Conservation (phyloP, 176 grass and related monocot genomes). For the Hordeum vulgare region DNA sequence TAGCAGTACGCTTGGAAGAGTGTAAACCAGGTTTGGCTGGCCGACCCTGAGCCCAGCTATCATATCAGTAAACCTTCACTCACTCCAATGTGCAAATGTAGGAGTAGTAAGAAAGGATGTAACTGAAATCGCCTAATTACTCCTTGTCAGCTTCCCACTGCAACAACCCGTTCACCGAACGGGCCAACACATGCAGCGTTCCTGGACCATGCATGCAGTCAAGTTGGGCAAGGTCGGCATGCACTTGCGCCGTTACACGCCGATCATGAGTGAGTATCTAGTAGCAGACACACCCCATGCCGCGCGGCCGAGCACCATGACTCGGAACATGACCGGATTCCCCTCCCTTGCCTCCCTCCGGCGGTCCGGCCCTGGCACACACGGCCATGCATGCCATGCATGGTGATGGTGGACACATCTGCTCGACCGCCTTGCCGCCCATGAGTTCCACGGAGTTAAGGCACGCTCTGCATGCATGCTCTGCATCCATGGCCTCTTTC, state of each 20-base stretch:
- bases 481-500: background rate
- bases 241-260: background rate
- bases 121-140: no score
- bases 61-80: no score
- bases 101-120: no score
- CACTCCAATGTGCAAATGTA: no score
- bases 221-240: background rate
- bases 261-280: background rate
- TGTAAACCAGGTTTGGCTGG: no score
- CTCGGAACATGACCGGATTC: background rate
- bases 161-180: background rate
- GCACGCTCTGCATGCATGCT: background rate
- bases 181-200: background rate
- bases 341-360: background rate
- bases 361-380: background rate
- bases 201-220: background rate
- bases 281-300: background rate
- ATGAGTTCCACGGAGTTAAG: background rate
- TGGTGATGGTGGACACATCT: background rate
- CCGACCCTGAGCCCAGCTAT: no score
- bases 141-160: no score
- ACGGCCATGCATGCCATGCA: background rate
- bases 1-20: background rate
- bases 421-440: background rate
- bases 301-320: background rate